Percentiles rank a stretch among this genome's conserved stretches.
Evolutionary conservation across 2,329 filamentous ascomycete species (phyloP).

Genomic region (Arthrinium puccinioides): DNA sequence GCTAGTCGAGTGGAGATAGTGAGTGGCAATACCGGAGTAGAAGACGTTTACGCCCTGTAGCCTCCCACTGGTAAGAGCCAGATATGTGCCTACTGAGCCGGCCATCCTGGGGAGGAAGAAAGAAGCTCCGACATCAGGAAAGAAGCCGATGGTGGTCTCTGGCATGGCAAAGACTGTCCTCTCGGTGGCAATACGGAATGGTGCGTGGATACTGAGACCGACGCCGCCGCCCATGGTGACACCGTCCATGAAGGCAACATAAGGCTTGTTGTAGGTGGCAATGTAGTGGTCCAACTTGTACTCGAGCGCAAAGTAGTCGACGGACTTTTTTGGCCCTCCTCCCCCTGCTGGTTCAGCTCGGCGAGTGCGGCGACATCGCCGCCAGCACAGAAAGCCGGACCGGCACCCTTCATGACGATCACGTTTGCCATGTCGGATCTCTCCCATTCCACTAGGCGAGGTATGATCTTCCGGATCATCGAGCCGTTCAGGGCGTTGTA

Average conservation of each 20-base stretch:
- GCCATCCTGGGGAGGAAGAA: constrained; percentile 93
- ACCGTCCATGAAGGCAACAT: constrained; percentile 93
- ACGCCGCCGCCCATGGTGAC: constrained; percentile 98
- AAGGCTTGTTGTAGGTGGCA: constrained; percentile 87
- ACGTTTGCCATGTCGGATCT: constrained; percentile 93
- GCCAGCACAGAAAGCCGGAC: constrained; percentile 85
- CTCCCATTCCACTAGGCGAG: constrained; percentile 84
- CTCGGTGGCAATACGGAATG: constrained; percentile 94
- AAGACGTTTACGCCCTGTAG: constrained; percentile 79
- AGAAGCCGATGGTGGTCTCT: constrained; percentile 96
- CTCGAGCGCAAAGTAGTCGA: constrained; percentile 87
- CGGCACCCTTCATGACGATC: constrained; percentile 84
- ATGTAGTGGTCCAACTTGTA: constrained; percentile 95
- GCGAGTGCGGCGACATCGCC: constrained; percentile 84
- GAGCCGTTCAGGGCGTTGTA: constrained; percentile 88
- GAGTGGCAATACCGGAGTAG: constrained; percentile 87
- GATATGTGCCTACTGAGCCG: constrained; percentile 80
- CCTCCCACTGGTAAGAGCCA: constrained; percentile 82
- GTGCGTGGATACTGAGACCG: constrained; percentile 87
- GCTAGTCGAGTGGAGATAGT: constrained; percentile 89
- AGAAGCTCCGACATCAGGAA: constrained; percentile 92
- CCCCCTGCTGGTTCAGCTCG: constrained; percentile 58
- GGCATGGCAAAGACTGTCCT: constrained; percentile 96
- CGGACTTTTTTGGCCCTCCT: constrained; percentile 65
- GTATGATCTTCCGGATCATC: constrained; percentile 92